Evolutionary conservation across 2,329 filamentous ascomycete genomes (phyloP), one percentile per base, ranked within the genome.

Genomic region (Septoria petroselini): DNA sequence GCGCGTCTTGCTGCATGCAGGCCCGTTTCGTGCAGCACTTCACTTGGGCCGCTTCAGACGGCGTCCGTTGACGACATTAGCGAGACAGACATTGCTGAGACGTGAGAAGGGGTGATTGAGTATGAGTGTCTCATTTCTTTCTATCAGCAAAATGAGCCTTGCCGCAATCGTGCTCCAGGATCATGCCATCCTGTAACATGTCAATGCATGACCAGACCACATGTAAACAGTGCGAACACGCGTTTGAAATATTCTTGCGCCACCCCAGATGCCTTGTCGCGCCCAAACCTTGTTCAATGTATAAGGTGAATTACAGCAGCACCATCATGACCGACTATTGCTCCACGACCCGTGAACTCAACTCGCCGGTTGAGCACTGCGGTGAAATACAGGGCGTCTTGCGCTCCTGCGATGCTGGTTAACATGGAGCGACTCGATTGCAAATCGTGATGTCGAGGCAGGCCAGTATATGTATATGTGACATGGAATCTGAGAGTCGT

Each of bases 401-500:
- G 31, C 31, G 34, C 33, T 38, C 42, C 42, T 34, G 31, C 14
- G 46, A 41, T 48, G 38, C 29, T 48, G 41, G 33, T 44, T 38
- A 42, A 48, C 46, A 48, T 41, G 38, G 25, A 37, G 34, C 14
- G 21, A 35, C 46, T 31, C 38, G 38, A 39, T 18, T 8, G 11
- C 43, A 12, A 33, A 30, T n/a, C 30, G 30, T 19, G 1, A 8
- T 37, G 29, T 42, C 46, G 46, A 42, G 39, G 18, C 15, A 25
- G 25, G 43, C 15, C 18, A 33, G 43, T 34, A 38, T 18, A 39
- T 39, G 34, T 39, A 48, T 42, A 37, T 38, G 30, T 41, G 38
- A 48, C 46, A 37, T 41, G 46, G 29, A 42, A 42, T 42, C 38
- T 37, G 46, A 29, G 46, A 48, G 46, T 41, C 21, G 38, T 42